Conservation (phyloP, 768 basidiomycete species). For the Mycena rosella region DNA sequence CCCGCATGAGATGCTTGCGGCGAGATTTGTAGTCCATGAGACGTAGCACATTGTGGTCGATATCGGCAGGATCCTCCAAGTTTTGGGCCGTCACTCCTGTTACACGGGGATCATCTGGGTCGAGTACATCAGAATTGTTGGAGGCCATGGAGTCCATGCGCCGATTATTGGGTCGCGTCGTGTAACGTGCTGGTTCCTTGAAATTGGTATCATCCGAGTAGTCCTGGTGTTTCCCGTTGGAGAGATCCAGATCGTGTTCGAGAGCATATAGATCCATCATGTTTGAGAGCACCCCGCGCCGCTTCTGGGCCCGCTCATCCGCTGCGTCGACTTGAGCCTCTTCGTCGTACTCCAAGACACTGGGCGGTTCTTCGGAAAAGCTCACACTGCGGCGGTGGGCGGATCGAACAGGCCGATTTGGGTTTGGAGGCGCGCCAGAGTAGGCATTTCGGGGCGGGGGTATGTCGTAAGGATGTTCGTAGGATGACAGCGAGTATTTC, state of each 20-base stretch:
- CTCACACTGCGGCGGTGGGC: conserved; percentile 52
- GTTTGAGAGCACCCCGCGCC: conserved; percentile 63
- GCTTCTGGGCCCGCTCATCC: conserved; percentile 50
- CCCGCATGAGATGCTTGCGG: conserved; percentile 72
- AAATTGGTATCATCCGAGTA: conserved; percentile 33
- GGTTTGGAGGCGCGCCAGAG: conserved; percentile 39
- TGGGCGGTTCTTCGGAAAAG: conserved; percentile 51
- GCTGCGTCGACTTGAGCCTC: conserved; percentile 40
- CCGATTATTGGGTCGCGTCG: conserved; percentile 46
- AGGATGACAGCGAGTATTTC: conserved; percentile 65
- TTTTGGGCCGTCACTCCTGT: conserved; percentile 66
- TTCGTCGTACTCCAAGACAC: conserved; percentile 41
- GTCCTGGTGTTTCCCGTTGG: conserved; percentile 14
- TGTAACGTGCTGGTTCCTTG: conserved; percentile 40
- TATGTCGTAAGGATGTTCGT: conserved; percentile 74
- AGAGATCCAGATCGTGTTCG: conserved; percentile 39
- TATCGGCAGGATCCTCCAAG: conserved; percentile 70
- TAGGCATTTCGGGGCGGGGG: conserved; percentile 63
- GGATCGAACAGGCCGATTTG: conserved; percentile 41
- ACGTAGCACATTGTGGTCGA: conserved; percentile 70
- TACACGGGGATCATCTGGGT: conserved; percentile 80
- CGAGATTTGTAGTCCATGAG: conserved; percentile 78
- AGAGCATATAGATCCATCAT: conserved; percentile 66
- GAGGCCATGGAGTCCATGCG: conserved; percentile 62
- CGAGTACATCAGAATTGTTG: conserved; percentile 65